Percentiles rank a stretch among this genome's conserved stretches.
Evolutionary conservation across 2,329 filamentous ascomycete genomes (phyloP).

Genomic region (Didymella glomerata): DNA sequence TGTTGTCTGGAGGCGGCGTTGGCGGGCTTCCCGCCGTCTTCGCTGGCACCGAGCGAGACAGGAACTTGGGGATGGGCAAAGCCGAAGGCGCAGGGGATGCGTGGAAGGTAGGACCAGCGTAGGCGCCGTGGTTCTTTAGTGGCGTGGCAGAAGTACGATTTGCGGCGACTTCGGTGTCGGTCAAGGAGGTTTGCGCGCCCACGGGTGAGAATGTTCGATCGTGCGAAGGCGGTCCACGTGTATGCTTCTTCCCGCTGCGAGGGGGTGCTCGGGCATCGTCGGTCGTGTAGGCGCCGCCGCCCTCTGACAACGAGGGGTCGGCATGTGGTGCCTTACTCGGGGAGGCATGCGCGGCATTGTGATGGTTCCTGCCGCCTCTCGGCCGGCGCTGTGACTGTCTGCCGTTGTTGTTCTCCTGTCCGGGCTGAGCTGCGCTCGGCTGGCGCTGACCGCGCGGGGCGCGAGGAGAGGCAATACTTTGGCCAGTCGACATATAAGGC

Average conservation of each 20-base stretch:
- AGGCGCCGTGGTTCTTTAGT: slow-evolving; percentile 63
- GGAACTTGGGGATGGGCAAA: slow-evolving; percentile 89
- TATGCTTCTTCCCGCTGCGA: slow-evolving; percentile 44
- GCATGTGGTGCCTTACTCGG: slow-evolving; percentile 24
- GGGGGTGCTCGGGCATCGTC: slow-evolving; percentile 40
- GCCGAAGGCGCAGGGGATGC: slow-evolving; percentile 91
- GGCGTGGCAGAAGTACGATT: slow-evolving; percentile 41
- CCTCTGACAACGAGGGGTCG: slow-evolving; percentile 34
- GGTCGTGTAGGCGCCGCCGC: slow-evolving; percentile 36
- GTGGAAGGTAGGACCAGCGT: slow-evolving; percentile 94
- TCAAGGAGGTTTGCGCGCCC: slow-evolving; percentile 33
- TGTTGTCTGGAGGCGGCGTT: slow-evolving; percentile 58
- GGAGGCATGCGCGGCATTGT: slow-evolving; percentile 25
- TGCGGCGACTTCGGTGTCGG: slow-evolving; percentile 38
- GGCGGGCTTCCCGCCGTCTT: slow-evolving; percentile 54
- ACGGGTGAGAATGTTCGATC: slow-evolving; percentile 40
- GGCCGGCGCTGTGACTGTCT: slow-evolving; percentile 42
- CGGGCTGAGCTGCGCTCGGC: slow-evolving; percentile 42
- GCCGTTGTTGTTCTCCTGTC: slow-evolving; percentile 35
- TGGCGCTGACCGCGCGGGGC: slow-evolving; percentile 42
- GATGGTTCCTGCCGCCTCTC: slow-evolving; percentile 44
- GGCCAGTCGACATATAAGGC: slow-evolving; percentile 46
- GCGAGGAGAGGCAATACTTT: slow-evolving; percentile 46
- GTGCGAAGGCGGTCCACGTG: slow-evolving; percentile 38
- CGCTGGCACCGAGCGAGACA: slow-evolving; percentile 77